Conservation (phyloP, 2,329 filamentous ascomycete genomes). For the Diaporthe nobilis region DNA sequence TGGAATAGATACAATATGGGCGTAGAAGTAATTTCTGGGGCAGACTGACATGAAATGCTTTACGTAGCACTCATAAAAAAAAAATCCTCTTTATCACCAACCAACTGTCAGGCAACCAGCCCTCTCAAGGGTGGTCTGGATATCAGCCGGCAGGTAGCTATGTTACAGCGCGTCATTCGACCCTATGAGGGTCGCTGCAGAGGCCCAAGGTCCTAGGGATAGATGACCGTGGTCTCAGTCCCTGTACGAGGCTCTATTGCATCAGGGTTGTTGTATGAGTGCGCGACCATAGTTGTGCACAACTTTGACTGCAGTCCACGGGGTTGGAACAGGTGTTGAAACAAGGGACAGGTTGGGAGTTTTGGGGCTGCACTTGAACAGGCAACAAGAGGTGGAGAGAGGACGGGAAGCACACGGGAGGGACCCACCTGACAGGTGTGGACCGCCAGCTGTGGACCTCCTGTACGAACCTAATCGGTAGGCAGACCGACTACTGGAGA, state of each 20-base stretch:
- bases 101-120: background rate
- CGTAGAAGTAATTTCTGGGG: no score
- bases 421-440: slow-evolving; percentile 6
- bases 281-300: background rate
- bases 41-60: background rate
- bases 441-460: background rate
- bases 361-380: background rate
- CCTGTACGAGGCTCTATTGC: background rate
- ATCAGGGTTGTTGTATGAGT: background rate
- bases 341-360: background rate
- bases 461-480: background rate
- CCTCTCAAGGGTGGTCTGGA: background rate
- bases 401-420: background rate
- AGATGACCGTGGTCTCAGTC: background rate
- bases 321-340: background rate
- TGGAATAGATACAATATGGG: no score
- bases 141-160: background rate
- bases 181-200: background rate
- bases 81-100: background rate
- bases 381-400: background rate
- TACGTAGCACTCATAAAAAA: background rate
- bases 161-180: background rate
- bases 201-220: background rate
- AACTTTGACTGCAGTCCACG: background rate
- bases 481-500: background rate